Evolutionary conservation across 192 early-diverging fungal genomes (phyloP), one percentile per base, ranked within the genome.

Genomic region (Helicostylum pulchrum): DNA sequence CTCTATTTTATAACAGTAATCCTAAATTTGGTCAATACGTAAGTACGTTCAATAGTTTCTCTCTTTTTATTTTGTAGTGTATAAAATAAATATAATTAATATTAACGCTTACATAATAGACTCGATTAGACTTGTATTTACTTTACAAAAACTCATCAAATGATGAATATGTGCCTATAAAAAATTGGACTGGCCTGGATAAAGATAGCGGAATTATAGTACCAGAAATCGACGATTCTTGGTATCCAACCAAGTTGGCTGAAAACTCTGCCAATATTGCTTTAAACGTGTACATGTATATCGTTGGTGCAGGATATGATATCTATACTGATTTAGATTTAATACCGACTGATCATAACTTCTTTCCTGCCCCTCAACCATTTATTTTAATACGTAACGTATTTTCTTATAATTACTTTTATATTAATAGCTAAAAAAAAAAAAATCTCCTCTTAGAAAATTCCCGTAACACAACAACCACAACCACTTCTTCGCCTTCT

Each of bases 371-470:
- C 20, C 68, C 68, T 42, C 42, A 44, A 21, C 2, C 26, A 3
- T 64, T 70, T 49, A 70, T 52, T 23, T 42, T 70, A 7, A 63
- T 70, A 50, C 68, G 68, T 70, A 70, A 58, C 46, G 31, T 48
- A 17, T 8, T 7, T 66, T 46, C 2, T 30, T 46, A 48, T 6
- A 21, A 31, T 20, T 9, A 47, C 39, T 19, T 51, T 34, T n/a
- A 52, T 26, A 26, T 26, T 26, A 26, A 26, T 26, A 26, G 26
- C 26, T 26, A 26, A 19, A 19, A 48, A 48, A 34, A 60, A 46
- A 49, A 61, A 56, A 21, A 64, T 52, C 56, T 60, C 26, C 43
- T 44, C 44, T 44, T 56, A 72, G 70, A 66, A 62, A 60, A 61
- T 39, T 23, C 64, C 5, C 51, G 59, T 55, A 68, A 68, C 44